phyloP scores from a whole-genome alignment of 2,329 filamentous ascomycete species.

The Aureobasidium mangrovei region DNA sequence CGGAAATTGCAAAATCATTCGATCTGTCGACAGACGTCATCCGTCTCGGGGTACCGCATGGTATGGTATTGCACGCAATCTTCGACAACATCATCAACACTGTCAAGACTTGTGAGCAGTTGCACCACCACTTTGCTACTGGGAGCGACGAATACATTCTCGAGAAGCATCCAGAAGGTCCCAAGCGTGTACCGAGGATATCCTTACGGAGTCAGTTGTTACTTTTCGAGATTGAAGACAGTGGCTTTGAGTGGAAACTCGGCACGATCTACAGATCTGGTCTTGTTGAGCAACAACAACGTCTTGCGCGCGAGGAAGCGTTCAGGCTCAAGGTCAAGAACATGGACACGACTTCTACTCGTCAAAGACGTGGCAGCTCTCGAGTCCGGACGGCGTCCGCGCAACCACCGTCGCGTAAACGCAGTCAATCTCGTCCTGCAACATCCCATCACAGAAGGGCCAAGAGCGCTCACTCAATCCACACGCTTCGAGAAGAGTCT shows the following conservation, averaged over 20 bases:
- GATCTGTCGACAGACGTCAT: slow-evolving; percentile 81
- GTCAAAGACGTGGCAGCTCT: slow-evolving; percentile 42
- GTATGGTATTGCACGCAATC: slow-evolving; percentile 78
- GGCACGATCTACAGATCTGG: slow-evolving; percentile 89
- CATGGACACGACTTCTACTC: slow-evolving; percentile 51
- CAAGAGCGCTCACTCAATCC: slow-evolving; percentile 26
- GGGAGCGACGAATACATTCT: slow-evolving; percentile 82
- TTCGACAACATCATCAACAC: slow-evolving; percentile 91
- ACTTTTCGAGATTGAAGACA: slow-evolving; percentile 88
- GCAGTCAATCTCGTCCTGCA: slow-evolving; percentile 24
- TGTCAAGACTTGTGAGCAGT: slow-evolving; percentile 75
- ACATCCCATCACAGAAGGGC: slow-evolving; percentile 26
- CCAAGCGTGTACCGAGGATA: slow-evolving; percentile 79
- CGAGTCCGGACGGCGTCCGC: slow-evolving; percentile 46
- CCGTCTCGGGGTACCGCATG: slow-evolving; percentile 79
- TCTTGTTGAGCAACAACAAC: slow-evolving; percentile 79
- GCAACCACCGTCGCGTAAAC: slow-evolving; percentile 33
- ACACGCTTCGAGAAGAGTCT: slow-evolving; percentile 11
- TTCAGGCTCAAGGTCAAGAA: slow-evolving; percentile 82
- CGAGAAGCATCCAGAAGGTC: slow-evolving; percentile 73
- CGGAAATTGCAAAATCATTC: slow-evolving; percentile 63
- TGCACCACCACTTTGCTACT: slow-evolving; percentile 88
- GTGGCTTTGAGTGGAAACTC: slow-evolving; percentile 94
- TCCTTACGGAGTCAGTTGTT: slow-evolving; percentile 74
- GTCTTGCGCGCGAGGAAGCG: slow-evolving; percentile 80